A percentile compares a stretch with the other conserved stretches of the same genome.
Conservation (phyloP, 2,329 filamentous ascomycete species). For the Alternaria gansuensis region DNA sequence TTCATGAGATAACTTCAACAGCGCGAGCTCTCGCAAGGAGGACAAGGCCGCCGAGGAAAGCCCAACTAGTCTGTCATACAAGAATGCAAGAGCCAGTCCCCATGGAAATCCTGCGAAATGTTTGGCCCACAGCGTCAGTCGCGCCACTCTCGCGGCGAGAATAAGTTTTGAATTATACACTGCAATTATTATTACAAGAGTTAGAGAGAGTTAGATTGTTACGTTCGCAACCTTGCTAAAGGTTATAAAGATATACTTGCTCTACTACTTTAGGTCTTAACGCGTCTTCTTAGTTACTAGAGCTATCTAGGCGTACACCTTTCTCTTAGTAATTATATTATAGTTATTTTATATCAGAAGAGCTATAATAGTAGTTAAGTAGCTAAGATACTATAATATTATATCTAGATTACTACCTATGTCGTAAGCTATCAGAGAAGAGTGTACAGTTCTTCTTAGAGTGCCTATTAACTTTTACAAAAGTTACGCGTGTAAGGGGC, state of each 20-base stretch:
- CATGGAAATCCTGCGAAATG: too few relatives aligned
- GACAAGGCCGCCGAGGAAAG: too few relatives aligned
- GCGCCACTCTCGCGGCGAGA: too few relatives aligned
- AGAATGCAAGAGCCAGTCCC: too few relatives aligned
- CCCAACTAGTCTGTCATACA: too few relatives aligned
- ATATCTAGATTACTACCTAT: neutral
- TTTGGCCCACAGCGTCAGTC: too few relatives aligned
- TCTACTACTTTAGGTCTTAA: neutral
- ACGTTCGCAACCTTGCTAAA: constrained; percentile 7
- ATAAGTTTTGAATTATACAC: too few relatives aligned
- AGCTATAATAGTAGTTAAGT: neutral
- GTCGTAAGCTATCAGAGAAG: neutral
- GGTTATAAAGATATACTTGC: constrained; percentile 1
- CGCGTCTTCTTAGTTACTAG: neutral
- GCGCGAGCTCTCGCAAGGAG: too few relatives aligned
- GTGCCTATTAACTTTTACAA: neutral
- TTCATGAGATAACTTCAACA: too few relatives aligned
- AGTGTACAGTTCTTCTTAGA: neutral
- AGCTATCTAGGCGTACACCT: neutral
- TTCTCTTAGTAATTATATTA: neutral
- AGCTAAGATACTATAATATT: neutral
- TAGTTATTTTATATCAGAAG: neutral
- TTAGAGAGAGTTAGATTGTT: neutral
- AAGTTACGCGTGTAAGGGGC: neutral
- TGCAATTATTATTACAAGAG: too few relatives aligned